Base-by-base conservation (phyloP, 2,329 filamentous ascomycete species). In the Beauveria bassiana region DNA sequence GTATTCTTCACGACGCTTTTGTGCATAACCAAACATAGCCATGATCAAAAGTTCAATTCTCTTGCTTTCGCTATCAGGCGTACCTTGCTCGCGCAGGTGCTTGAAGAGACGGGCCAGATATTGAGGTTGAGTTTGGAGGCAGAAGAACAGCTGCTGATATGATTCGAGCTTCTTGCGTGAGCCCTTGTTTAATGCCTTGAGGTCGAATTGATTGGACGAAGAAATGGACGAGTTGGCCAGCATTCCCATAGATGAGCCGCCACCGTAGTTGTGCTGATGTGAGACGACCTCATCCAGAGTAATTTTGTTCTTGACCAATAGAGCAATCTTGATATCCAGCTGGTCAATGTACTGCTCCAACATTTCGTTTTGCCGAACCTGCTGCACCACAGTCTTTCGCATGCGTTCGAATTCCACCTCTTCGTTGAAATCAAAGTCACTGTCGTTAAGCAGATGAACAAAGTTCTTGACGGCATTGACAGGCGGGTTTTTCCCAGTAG, bases 231-330 rank as follows among this genome's bases (percentile, higher is more conserved):
- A 89, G 75, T 95, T 97, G 62, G 90, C 90, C 54, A 99, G 80
- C 34, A 98, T 82, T 63, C 86, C 90, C 65, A 92, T 89, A 24
- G 93, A 87, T 69, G 95, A 89, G 22, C 59, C 58, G 2, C 93
- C 93, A 61, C 95, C 95, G 69, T 95, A 97, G 73, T 96, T 96
- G 78, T 89, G 93, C 71, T 99, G 95, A 71, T 98, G 95, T 69
- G 92, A 91, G 61, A 99, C 90, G 31, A 99, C 95, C 75, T 99
- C 96, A 70, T 99, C 95, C 4, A 99, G 82, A 0, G 95, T 98
- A 70, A 99, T 99, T 76, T 99, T 99, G 83, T 99, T 99, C 82
- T 98, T 98, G 69, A 99, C 95, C 20, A 99, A 82, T 3, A 99
- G 83, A 1, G 95, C 95, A 72, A 99, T 99, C 78, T 99, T 99